Evolutionary conservation across 768 basidiomycete genomes (phyloP), one percentile per base, ranked within the genome.

Genomic region (Leucocoprinus birnbaumii): DNA sequence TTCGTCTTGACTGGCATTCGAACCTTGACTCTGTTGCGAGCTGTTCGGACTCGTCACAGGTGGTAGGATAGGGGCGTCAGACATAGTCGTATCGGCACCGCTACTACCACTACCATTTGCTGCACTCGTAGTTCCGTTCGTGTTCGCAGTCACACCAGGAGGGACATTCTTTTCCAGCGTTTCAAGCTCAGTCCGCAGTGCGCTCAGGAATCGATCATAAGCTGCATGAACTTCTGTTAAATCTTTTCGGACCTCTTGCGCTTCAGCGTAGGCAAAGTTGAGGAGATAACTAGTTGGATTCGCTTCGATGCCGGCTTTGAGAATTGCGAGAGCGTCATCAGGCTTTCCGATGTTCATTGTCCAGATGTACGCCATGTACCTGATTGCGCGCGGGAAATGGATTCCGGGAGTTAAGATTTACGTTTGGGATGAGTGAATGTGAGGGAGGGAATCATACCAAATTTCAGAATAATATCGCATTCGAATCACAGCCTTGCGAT

Each of bases 391-490:
- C 53, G 44, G n/a, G 41, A 58, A 41, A 48, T 34, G 18, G 24
- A n/a, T 48, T 35, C 26, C 14, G 42, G 27, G 7, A 49, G 24
- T 48, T 55, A 47, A 48, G 46, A 42, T 48, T 55, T 22, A 31
- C 9, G 40, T n/a, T 22, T 2, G 34, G 27, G 43, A 27, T 22
- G 31, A 31, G 21, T 16, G 27, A 21, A 34, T 27, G 35, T 48
- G 27, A 7, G 18, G 48, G 37, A 22, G 35, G 21, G 21, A 31
- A 43, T 65, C 78, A 46, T 60, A 93, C 97, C 96, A 98, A 53
- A 98, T 86, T 70, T 99, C 97, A 3, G 91, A 86, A 68, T 89
- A 97, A 71, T 91, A 98, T 41, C 96, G 78, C 91, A 98, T 91
- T 55, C 91, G 83, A 47, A 91, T 86, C 47, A 97, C 75, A 9